These are phyloP conservation scores for Alternaria novae-zelandiae DNA, from an alignment of 2,329 filamentous ascomycete genomes.

Conservation along the genomic window DNA sequence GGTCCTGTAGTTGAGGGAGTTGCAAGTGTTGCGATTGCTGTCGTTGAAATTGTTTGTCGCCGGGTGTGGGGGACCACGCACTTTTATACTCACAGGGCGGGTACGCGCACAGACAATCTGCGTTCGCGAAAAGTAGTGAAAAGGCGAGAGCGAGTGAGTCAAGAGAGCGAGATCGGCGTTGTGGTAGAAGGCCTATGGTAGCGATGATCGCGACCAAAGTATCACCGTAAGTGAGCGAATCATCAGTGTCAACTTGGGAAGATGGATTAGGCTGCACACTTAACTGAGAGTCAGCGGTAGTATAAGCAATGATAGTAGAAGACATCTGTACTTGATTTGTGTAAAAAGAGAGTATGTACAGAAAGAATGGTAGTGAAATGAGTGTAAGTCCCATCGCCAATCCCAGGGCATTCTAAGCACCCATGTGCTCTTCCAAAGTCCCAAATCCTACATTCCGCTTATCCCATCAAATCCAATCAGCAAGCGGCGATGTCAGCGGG, in stretches of 20 bases:
- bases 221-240: background rate
- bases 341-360: background rate
- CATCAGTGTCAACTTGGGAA: background rate
- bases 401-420: background rate
- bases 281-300: background rate
- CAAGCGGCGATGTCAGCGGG: slow-evolving; percentile 28
- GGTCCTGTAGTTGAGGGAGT: background rate
- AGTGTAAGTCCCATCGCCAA: background rate
- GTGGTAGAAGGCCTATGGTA: background rate
- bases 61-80: background rate
- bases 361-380: background rate
- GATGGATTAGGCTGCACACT: background rate
- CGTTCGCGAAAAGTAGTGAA: background rate
- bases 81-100: background rate
- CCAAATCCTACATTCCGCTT: background rate
- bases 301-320: background rate
- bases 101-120: background rate
- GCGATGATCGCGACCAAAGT: background rate
- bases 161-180: background rate
- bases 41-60: background rate
- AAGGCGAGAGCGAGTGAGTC: background rate
- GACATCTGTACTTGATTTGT: background rate
- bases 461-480: slow-evolving; percentile 6
- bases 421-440: background rate
- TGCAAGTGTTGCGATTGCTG: background rate